Evolutionary conservation across 176 grass and related monocot species (phyloP).

Genomic region (Oryza meridionalis): DNA sequence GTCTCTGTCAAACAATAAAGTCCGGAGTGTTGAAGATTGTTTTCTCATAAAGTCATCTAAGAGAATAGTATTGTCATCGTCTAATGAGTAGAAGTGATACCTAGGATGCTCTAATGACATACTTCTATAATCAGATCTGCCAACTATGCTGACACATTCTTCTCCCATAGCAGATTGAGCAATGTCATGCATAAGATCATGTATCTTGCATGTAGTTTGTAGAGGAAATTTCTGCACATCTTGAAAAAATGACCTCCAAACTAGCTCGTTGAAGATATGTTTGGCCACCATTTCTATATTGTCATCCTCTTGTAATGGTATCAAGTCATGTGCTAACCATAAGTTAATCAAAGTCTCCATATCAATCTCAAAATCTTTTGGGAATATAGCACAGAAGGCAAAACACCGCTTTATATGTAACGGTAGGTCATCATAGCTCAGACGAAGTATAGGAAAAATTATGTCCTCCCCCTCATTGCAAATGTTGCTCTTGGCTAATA

Average conservation of each 20-base stretch:
- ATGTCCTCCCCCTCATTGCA: neutral
- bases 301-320: neutral
- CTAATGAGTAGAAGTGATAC: neutral
- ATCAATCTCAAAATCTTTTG: slow-evolving; percentile 16
- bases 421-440: slow-evolving; percentile 15
- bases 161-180: neutral
- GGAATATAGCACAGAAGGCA: slow-evolving; percentile 38
- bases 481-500: slow-evolving; percentile 10
- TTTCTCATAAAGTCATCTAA: neutral
- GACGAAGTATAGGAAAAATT: neutral
- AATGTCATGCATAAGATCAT: slow-evolving; percentile 40
- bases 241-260: slow-evolving; percentile 39
- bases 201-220: neutral
- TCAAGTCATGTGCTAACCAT: slow-evolving; percentile 36
- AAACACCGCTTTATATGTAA: slow-evolving; percentile 24
- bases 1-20: neutral
- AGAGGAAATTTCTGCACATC: neutral
- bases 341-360: neutral
- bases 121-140: neutral
- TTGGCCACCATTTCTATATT: neutral
- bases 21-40: neutral
- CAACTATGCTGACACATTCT: neutral
- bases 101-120: neutral
- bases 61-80: accelerated
- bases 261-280: neutral